A percentile compares a stretch with the other conserved stretches of the same genome.
These are phyloP conservation scores for Russula sp. DNA, from an alignment of 768 basidiomycete species.

Conservation along the genomic window DNA sequence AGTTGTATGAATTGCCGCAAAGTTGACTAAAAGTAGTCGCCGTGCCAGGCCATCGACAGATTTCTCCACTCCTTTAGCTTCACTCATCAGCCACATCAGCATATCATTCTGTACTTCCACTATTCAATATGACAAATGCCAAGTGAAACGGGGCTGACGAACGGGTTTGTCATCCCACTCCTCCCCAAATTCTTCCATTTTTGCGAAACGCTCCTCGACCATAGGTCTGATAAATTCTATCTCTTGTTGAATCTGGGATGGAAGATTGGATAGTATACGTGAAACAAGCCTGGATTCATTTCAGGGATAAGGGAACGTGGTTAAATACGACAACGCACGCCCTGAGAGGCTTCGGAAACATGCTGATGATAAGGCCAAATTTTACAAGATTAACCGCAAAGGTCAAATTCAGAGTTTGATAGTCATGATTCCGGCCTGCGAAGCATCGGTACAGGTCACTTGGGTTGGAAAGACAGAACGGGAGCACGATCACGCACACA, in stretches of 20 bases:
- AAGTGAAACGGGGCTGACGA: neutral
- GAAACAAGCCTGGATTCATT: constrained; percentile 14
- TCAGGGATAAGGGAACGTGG: neutral
- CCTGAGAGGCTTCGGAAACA: constrained; percentile 32
- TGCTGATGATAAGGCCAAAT: constrained; percentile 27
- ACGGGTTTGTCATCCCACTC: constrained; percentile 28
- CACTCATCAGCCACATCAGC: constrained; percentile 42
- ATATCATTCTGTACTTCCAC: constrained; percentile 37
- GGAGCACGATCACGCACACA: constrained; percentile 28
- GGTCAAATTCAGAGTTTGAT: constrained; percentile 29
- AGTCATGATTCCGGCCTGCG: constrained; percentile 31
- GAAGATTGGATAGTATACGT: constrained; percentile 20
- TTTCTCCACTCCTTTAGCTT: constrained; percentile 31
- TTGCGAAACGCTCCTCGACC: constrained; percentile 24
- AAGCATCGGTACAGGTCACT: neutral
- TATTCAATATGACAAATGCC: neutral
- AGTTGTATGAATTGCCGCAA: constrained; percentile 35
- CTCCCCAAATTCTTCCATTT: constrained; percentile 24
- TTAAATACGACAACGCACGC: constrained; percentile 29
- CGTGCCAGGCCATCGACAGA: constrained; percentile 31
- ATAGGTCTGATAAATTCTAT: constrained; percentile 7
- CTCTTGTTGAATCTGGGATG: constrained; percentile 10
- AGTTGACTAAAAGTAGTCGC: constrained; percentile 30
- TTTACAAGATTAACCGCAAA: constrained; percentile 33
- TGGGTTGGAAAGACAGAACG: neutral